A percentile compares a stretch with the other conserved stretches of the same genome.
Evolutionary conservation across 192 early-diverging fungal species (phyloP).

Genomic region (Coemansia sp.): DNA sequence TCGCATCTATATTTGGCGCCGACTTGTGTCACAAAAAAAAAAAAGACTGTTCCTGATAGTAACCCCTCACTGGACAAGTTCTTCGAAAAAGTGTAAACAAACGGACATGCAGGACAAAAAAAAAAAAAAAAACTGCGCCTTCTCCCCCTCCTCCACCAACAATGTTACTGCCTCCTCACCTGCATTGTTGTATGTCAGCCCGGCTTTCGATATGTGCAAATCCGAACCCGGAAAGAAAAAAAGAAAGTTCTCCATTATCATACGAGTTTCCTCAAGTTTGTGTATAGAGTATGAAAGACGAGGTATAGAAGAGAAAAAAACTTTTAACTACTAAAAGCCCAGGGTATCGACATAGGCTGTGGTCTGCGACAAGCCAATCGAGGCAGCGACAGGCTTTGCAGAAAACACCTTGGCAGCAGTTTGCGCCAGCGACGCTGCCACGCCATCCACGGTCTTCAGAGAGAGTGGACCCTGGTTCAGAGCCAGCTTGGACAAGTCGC

Average conservation of each 20-base stretch:
- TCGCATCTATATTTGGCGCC: background rate
- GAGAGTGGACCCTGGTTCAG: slow-evolving; percentile 26
- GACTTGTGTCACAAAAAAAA: background rate
- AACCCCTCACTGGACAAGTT: background rate
- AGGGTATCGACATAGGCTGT: slow-evolving; percentile 54
- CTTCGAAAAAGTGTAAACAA: background rate
- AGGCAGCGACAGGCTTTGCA: slow-evolving; percentile 42
- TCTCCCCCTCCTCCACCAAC: background rate
- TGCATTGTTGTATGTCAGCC: background rate
- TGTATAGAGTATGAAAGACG: background rate
- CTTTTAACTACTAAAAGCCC: slow-evolving; percentile 30
- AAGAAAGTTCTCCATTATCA: background rate
- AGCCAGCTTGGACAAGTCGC: slow-evolving; percentile 20
- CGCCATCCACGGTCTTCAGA: slow-evolving; percentile 26
- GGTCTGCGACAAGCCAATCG: slow-evolving; percentile 42
- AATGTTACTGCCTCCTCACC: background rate
- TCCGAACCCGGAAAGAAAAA: background rate
- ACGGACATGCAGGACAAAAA: background rate
- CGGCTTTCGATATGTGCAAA: background rate
- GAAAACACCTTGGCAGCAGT: slow-evolving; percentile 27
- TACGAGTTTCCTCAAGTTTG: background rate
- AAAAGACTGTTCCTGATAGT: background rate
- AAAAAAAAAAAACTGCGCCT: slow-evolving; percentile 1
- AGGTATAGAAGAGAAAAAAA: background rate
- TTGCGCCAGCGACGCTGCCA: slow-evolving; percentile 14